Percentiles rank a stretch among this genome's conserved stretches.
Conservation (phyloP, 1,139 yeast genomes). For the Candida pseudocylindracea region DNA sequence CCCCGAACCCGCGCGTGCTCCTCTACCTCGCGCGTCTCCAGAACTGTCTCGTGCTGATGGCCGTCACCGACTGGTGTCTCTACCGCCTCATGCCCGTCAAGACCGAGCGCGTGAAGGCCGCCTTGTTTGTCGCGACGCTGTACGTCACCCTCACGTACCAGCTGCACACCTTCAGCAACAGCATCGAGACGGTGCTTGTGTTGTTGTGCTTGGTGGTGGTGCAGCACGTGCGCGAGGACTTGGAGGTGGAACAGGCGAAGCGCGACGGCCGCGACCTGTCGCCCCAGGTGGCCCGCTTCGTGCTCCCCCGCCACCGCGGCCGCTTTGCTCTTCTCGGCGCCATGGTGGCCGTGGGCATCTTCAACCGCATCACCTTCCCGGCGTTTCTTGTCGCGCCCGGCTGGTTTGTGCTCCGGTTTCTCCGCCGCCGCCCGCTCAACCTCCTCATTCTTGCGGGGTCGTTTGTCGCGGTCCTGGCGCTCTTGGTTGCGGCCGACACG, state of each 20-base stretch:
- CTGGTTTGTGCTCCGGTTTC: conserved; percentile 14
- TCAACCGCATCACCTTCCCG: conserved; percentile 70
- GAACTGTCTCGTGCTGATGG: conserved; percentile 34
- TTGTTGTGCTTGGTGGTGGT: conserved; percentile 12
- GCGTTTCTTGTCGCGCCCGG: conserved; percentile 51
- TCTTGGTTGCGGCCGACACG: conserved; percentile 28
- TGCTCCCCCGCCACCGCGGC: conserved; percentile 2
- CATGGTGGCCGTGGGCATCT: conserved; percentile 41
- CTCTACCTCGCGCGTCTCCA: conserved; percentile 31
- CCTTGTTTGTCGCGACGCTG: conserved; percentile 50
- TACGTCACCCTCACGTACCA: conserved; percentile 67
- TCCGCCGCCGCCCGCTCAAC: conserved; percentile 7
- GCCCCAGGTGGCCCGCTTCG: conserved; percentile 2
- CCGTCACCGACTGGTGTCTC: conserved; percentile 28
- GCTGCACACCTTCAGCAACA: conserved; percentile 74
- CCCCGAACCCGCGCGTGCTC: conserved; percentile 1
- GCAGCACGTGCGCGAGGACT: conserved; percentile 25
- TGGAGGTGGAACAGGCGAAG: conserved; percentile 3
- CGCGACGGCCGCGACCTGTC: conserved; percentile 6
- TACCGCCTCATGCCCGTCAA: conserved; percentile 28
- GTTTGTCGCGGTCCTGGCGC: conserved; percentile 13
- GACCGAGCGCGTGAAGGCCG: conserved; percentile 40
- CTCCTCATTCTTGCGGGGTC: conserved; percentile 6
- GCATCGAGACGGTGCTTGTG: conserved; percentile 56
- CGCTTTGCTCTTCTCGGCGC: conserved; percentile 19